Base-by-base conservation (phyloP, 2,329 filamentous ascomycete species). In the Ceratocystis eucalypticola region DNA sequence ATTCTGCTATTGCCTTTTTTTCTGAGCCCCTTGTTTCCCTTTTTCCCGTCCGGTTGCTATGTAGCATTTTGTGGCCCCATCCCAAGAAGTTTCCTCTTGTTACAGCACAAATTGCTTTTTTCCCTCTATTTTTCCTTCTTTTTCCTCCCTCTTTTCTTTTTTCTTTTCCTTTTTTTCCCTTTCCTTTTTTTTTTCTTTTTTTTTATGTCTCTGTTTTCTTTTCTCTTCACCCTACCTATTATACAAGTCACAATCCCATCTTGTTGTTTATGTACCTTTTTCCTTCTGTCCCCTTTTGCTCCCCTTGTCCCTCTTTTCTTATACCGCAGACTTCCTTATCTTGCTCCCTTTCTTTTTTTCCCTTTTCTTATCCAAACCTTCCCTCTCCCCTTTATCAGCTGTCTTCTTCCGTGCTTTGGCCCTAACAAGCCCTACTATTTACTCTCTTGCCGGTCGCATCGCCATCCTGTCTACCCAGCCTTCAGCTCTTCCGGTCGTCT, bases 61-160 rank as follows among this genome's bases (percentile, higher is more conserved):
- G 55, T 59, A 30, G 55, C 28, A 59, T 59, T 59, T 64, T 66
- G 59, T 66, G 65, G 59, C 59, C 45, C 65, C 59, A 62, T 66
- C 65, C 45, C 25, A 64, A 44, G 33, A 30, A 59, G n/a, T 15
- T 57, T 44, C 53, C 30, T 64, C 50, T 48, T 45, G 61, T 63
- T 45, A 33, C 46, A 30, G 48, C 41, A 50, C 25, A 20, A 8
- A 30, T 62, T 62, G 65, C 37, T 20, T 67, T 62, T 65, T 37
- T 37, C 22, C n/a, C 62, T 44, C 33, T 66, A 20, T 22, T 28
- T 59, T 37, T 30, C n/a, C 55, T 10, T 66, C 33, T 22, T 66
- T 53, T 33, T 66, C 62, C 53, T 53, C 41, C 37, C 22, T 62
- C 15, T 59, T 65, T 46, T 65, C 46, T 65, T 61, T 44, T 61